Base-by-base conservation (phyloP, 2,329 filamentous ascomycete species). In the Trichoderma sp. region DNA sequence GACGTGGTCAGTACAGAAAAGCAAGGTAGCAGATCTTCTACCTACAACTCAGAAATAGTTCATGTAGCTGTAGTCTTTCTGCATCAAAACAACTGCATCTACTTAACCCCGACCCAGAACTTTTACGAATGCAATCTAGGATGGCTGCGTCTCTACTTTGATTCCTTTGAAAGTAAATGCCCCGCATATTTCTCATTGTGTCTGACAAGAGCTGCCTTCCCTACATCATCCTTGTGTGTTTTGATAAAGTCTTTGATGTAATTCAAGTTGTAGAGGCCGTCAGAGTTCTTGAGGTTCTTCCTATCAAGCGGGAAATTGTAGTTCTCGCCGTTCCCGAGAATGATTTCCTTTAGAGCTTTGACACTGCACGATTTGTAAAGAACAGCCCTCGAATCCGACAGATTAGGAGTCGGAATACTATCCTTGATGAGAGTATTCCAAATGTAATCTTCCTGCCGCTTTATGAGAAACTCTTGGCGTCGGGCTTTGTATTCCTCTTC, bases 271-370 rank as follows among this genome's bases (percentile, higher is more conserved):
- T 82, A 86, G n/a, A 82, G 75, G 0, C 85, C 85, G 5, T 82
- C 72, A 0, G 72, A 70, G 31, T 81, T 76, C 57, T 74, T 77
- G 21, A 83, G 71, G 1, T 70, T 70, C 13, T 71, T 69, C 2
- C n/a, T 8, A 19, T 73, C 65, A 0, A 77, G 74, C 0, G 72
- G 13, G 2, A 81, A 72, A 0, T 80, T 82, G 66, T 84, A 83
- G 19, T 74, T 76, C 1, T 68, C 55, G 40, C 86, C 80, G 0
- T 77, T 80, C 2, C 84, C 77, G 57, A 89, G 71, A 31, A 90
- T 77, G 63, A 88, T 82, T 69, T 77, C 81, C 74, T 82, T 85
- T 53, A 89, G 72, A 1, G 82, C 83, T 47, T 79, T 81, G 37
- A 81, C 71, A 49, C 81, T 74, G 13, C 72, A 74, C 0, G 79